Evolutionary conservation across 495 filamentous ascomycete genomes (phyloP).

Genomic region (Neurospora tetraspora): DNA sequence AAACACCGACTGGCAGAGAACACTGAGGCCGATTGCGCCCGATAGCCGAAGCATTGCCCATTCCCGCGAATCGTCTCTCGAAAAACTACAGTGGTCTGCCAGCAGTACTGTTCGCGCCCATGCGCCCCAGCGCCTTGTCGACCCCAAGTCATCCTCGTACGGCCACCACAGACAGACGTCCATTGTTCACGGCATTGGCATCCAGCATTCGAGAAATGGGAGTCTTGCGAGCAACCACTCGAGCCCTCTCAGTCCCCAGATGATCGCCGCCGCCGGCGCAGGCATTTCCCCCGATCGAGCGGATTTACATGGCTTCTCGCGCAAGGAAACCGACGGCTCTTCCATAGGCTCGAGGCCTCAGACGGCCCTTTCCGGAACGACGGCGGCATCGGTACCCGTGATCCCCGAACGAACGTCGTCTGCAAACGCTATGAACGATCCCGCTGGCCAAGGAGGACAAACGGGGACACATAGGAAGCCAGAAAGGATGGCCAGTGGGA

Average conservation of each 20-base stretch:
- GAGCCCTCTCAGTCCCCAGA: constrained; percentile 75
- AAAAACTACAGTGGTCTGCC: constrained; percentile 43
- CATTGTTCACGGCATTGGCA: constrained; percentile 84
- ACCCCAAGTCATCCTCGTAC: constrained; percentile 49
- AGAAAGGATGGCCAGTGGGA: constrained; percentile 57
- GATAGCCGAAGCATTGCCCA: constrained; percentile 32
- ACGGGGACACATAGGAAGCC: constrained; percentile 35
- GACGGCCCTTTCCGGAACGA: constrained; percentile 35
- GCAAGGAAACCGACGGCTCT: constrained; percentile 29
- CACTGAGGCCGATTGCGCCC: constrained; percentile 27
- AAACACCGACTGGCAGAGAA: constrained; percentile 33
- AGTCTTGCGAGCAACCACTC: constrained; percentile 49
- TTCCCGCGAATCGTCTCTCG: constrained; percentile 40
- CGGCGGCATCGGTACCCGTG: constrained; percentile 21
- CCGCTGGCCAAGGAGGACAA: constrained; percentile 3
- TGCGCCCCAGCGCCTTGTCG: constrained; percentile 41
- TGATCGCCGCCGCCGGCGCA: constrained; percentile 58
- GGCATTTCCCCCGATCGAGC: constrained; percentile 34
- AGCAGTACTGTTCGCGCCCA: constrained; percentile 30
- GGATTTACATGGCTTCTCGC: constrained; percentile 32
- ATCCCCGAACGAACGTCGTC: constrained; percentile 28
- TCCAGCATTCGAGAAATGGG: constrained; percentile 87
- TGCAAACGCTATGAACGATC: constrained; percentile 12
- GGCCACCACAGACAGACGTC: constrained; percentile 89
- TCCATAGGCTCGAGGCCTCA: constrained; percentile 23